phyloP scores from a whole-genome alignment of 768 basidiomycete species.

The Agrocybe chaxingu region DNA sequence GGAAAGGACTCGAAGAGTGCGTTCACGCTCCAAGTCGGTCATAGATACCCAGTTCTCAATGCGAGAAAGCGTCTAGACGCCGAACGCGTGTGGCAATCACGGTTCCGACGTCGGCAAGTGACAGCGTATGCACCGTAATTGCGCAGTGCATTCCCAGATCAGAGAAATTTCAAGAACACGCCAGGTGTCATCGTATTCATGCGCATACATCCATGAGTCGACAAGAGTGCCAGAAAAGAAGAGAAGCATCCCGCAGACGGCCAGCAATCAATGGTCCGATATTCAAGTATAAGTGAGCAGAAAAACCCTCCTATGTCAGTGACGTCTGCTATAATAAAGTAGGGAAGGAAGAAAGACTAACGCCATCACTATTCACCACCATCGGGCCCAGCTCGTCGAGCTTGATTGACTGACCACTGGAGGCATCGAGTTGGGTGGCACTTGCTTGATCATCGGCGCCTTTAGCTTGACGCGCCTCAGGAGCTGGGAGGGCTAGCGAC shows the following conservation, averaged over 20 bases:
- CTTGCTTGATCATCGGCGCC: not conserved
- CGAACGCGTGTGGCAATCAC: too few relatives aligned
- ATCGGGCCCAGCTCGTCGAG: constrained; percentile 63
- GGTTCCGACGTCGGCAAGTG: not conserved
- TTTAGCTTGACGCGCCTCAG: not conserved
- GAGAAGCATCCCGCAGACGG: too few relatives aligned
- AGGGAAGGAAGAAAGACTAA: constrained; percentile 25
- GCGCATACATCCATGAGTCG: too few relatives aligned
- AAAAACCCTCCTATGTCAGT: not conserved
- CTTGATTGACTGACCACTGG: constrained; percentile 30
- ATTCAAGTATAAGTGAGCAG: not conserved
- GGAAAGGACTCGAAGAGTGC: constrained; percentile 51
- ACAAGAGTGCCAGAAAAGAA: too few relatives aligned
- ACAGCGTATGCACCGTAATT: too few relatives aligned
- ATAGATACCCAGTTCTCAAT: constrained; percentile 65
- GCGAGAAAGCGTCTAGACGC: constrained; percentile 54
- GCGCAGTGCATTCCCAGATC: too few relatives aligned
- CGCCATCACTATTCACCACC: constrained; percentile 68
- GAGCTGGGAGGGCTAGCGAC: constrained; percentile 6
- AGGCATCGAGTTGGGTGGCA: constrained; percentile 4
- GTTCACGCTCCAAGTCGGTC: constrained; percentile 53
- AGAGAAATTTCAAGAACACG: too few relatives aligned
- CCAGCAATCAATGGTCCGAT: not conserved
- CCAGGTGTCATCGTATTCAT: too few relatives aligned
- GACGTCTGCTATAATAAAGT: not conserved